Percentiles rank a stretch among this genome's conserved stretches.
These are phyloP conservation scores for Hygrocybe coccinea DNA, from an alignment of 768 basidiomycete genomes.

Conservation along the genomic window DNA sequence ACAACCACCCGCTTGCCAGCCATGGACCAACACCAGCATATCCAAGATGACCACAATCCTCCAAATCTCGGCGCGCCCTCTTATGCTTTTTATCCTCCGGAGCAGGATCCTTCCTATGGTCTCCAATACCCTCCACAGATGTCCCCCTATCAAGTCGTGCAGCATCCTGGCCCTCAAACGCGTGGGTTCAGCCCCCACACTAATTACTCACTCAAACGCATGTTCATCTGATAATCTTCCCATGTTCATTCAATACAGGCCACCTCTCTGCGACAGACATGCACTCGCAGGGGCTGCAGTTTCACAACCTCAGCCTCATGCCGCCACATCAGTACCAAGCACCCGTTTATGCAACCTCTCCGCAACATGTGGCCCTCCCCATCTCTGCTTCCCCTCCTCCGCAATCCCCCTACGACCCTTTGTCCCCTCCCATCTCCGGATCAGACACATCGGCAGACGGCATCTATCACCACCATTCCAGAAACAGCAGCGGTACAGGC, in stretches of 20 bases:
- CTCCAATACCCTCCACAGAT: slow-evolving; percentile 53
- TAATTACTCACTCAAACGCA: slow-evolving; percentile 36
- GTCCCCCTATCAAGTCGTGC: slow-evolving; percentile 54
- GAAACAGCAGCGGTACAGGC: slow-evolving; percentile 67
- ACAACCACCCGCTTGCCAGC: slow-evolving; percentile 6
- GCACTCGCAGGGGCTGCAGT: slow-evolving; percentile 47
- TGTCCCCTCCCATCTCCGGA: slow-evolving; percentile 83
- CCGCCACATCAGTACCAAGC: slow-evolving; percentile 58
- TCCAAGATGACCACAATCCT: slow-evolving; percentile 46
- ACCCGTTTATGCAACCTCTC: slow-evolving; percentile 55
- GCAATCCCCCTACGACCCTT: slow-evolving; percentile 75
- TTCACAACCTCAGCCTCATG: slow-evolving; percentile 63
- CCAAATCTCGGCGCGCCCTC: slow-evolving; percentile 32
- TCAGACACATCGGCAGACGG: slow-evolving; percentile 86
- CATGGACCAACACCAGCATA: slow-evolving; percentile 40
- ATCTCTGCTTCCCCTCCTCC: slow-evolving; percentile 69
- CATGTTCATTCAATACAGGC: slow-evolving; percentile 50
- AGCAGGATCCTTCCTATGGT: slow-evolving; percentile 53
- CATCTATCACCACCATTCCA: slow-evolving; percentile 61
- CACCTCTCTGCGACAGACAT: slow-evolving; percentile 63
- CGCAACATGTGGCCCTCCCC: slow-evolving; percentile 67
- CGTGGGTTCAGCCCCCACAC: slow-evolving; percentile 58
- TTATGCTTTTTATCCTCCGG: slow-evolving; percentile 50
- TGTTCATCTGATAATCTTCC: slow-evolving; percentile 64
- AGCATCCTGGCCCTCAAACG: slow-evolving; percentile 54